Evolutionary conservation across 1,139 yeast genomes (phyloP).

Genomic region (Wickerhamomyces sp.): DNA sequence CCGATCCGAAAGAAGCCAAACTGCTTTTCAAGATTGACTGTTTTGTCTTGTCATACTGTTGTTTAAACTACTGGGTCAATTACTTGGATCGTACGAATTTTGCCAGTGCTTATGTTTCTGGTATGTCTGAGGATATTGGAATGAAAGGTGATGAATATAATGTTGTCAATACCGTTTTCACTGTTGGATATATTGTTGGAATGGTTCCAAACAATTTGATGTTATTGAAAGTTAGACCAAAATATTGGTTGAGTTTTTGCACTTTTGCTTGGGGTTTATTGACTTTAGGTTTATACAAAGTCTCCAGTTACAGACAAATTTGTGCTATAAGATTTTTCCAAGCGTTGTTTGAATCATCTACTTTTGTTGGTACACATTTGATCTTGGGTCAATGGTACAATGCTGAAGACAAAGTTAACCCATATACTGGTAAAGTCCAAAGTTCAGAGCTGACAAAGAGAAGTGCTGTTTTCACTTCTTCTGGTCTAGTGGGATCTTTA

Average conservation of each 20-base stretch:
- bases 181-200: slow-evolving; percentile 55
- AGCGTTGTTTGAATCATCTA: slow-evolving; percentile 50
- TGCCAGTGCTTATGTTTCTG: slow-evolving; percentile 56
- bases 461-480: slow-evolving; percentile 47
- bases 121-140: slow-evolving; percentile 49
- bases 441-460: slow-evolving; percentile 39
- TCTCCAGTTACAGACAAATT: slow-evolving; percentile 38
- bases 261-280: slow-evolving; percentile 51
- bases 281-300: slow-evolving; percentile 46
- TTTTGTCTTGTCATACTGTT: slow-evolving; percentile 51
- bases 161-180: slow-evolving; percentile 49
- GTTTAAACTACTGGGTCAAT: slow-evolving; percentile 54
- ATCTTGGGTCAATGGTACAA: slow-evolving; percentile 51
- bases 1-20: slow-evolving; percentile 35
- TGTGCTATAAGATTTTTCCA: slow-evolving; percentile 50
- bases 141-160: slow-evolving; percentile 49
- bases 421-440: slow-evolving; percentile 18
- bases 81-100: slow-evolving; percentile 45
- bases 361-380: slow-evolving; percentile 50
- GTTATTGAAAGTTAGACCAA: slow-evolving; percentile 45
- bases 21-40: slow-evolving; percentile 48
- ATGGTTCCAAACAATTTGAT: slow-evolving; percentile 53
- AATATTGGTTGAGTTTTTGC: slow-evolving; percentile 51
- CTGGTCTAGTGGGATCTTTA: slow-evolving; percentile 49
- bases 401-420: slow-evolving; percentile 20